A percentile compares a stretch with the other conserved stretches of the same genome.
Evolutionary conservation across 176 grass and related monocot species (phyloP).

Genomic region (Eleusine indica): DNA sequence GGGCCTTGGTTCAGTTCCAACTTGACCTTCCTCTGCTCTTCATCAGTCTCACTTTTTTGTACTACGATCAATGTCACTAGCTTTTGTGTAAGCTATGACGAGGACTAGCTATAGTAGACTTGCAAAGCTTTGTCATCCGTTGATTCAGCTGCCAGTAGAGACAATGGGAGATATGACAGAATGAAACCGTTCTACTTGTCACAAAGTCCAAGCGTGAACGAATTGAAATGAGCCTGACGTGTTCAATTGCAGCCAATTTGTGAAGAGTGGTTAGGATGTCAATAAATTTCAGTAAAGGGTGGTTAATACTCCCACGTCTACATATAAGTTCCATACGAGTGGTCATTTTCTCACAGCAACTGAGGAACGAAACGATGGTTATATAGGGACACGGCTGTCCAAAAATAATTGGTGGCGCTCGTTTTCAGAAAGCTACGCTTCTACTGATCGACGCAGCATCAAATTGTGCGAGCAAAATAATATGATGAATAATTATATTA

Average conservation of each 20-base stretch:
- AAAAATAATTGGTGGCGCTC: conserved; percentile 44
- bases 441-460: conserved; percentile 12
- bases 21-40: conserved; percentile 36
- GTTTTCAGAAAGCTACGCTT: conserved; percentile 41
- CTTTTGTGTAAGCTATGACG: conserved; percentile 11
- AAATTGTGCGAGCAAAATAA: background rate
- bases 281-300: conserved; percentile 35
- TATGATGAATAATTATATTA: background rate
- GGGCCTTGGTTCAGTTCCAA: conserved; percentile 26
- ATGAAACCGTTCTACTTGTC: background rate
- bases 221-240: background rate
- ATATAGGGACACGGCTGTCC: conserved; percentile 3
- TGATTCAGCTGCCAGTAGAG: background rate
- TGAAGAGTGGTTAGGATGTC: conserved; percentile 46
- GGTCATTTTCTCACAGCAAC: conserved; percentile 49
- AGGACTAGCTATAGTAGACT: background rate
- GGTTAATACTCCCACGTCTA: conserved; percentile 46
- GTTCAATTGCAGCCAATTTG: background rate
- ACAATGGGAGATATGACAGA: background rate
- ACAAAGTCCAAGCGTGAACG: background rate
- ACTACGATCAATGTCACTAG: background rate
- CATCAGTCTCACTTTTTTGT: background rate
- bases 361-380: conserved; percentile 21
- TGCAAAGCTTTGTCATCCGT: background rate
- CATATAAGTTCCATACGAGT: background rate